These are phyloP conservation scores for Gonium pectorale DNA, from an alignment of 139 green algal species.

Conservation along the genomic window DNA sequence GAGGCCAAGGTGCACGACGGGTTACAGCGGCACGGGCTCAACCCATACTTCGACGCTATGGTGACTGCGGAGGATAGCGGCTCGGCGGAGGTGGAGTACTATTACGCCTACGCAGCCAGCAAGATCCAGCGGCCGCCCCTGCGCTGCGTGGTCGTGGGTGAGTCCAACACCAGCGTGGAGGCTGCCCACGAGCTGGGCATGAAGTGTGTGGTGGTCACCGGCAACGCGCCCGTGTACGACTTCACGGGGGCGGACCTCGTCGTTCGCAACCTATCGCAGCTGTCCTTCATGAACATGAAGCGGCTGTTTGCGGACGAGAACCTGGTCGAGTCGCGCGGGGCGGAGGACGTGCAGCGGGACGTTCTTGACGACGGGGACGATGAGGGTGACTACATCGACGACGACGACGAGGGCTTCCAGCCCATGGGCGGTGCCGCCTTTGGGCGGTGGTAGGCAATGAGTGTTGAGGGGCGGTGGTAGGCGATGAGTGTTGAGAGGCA, in stretches of 20 bases:
- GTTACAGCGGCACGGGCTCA: conserved; percentile 67
- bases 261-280: conserved; percentile 81
- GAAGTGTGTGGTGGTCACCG: conserved; percentile 88
- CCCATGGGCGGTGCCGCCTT: background rate
- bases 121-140: conserved; percentile 85
- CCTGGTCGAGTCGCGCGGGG: conserved; percentile 34
- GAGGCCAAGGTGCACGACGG: conserved; percentile 55
- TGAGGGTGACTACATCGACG: background rate
- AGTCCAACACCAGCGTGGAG: conserved; percentile 88
- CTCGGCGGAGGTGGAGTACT: conserved; percentile 67
- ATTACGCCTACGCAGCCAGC: conserved; percentile 81
- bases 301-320: conserved; percentile 89
- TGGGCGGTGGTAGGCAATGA: conserved; percentile 16
- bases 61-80: conserved; percentile 84
- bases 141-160: conserved; percentile 92
- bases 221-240: conserved; percentile 88
- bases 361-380: background rate
- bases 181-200: conserved; percentile 94
- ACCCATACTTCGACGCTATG: conserved; percentile 77
- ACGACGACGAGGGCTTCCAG: conserved; percentile 32
- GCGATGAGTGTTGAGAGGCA: too few species aligned
- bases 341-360: background rate
- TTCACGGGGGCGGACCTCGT: conserved; percentile 91
- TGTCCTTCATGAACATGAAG: conserved; percentile 95
- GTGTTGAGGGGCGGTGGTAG: too few species aligned